Conservation (phyloP, 2,329 filamentous ascomycete genomes). For the Didymella exigua region DNA sequence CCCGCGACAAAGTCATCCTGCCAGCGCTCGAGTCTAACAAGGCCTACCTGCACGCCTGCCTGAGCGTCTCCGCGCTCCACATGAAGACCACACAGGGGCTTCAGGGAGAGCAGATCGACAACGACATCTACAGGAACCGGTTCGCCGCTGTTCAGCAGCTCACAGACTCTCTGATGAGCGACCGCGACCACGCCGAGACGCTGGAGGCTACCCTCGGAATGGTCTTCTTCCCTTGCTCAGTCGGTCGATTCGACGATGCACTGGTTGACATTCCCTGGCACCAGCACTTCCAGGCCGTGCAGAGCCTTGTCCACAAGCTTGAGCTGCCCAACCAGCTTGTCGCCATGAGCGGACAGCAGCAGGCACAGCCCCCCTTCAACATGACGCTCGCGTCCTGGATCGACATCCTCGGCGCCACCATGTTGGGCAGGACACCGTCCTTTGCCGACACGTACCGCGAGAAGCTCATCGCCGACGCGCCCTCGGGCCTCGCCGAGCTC, state of each 20-base stretch:
- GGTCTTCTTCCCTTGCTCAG: constrained; percentile 95
- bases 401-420: constrained; percentile 92
- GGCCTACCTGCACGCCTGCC: constrained; percentile 91
- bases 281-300: constrained; percentile 92
- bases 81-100: constrained; percentile 77
- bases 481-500: constrained; percentile 82
- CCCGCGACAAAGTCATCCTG: constrained; percentile 80
- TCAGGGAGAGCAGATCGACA: constrained; percentile 75
- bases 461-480: constrained; percentile 73
- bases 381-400: constrained; percentile 96
- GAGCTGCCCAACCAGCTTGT: constrained; percentile 74
- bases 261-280: constrained; percentile 95
- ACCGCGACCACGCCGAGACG: constrained; percentile 84
- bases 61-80: constrained; percentile 91
- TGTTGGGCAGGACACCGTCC: constrained; percentile 81
- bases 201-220: constrained; percentile 91
- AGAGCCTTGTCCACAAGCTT: constrained; percentile 82
- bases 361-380: constrained; percentile 79
- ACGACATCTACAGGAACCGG: constrained; percentile 90
- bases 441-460: constrained; percentile 96
- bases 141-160: constrained; percentile 86
- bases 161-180: constrained; percentile 78
- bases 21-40: constrained; percentile 90
- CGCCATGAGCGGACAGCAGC: constrained; percentile 61
- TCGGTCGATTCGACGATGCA: constrained; percentile 82